These are phyloP conservation scores for Lachancea meyersii DNA, from an alignment of 805 yeast species.

Conservation along the genomic window DNA sequence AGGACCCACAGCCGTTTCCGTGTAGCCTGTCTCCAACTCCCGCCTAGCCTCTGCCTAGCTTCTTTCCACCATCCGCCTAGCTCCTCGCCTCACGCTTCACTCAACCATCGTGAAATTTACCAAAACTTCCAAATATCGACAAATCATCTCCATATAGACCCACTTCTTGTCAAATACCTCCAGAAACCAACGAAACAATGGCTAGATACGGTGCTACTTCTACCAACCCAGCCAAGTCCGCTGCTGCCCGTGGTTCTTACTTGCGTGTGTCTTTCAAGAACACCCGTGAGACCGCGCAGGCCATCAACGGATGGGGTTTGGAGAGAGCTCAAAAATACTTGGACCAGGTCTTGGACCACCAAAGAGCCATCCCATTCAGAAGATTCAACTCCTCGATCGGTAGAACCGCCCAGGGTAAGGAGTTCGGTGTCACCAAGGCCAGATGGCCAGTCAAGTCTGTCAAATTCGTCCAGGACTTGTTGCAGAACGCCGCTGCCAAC, in stretches of 20 bases:
- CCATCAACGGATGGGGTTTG: conserved; percentile 96
- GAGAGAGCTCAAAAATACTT: conserved; percentile 94
- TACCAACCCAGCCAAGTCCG: conserved; percentile 98
- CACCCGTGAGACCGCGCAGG: conserved; percentile 99
- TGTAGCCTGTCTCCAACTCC: too few relatives aligned
- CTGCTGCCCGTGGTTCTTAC: conserved; percentile 99
- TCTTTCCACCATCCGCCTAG: background rate
- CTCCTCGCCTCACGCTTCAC: background rate
- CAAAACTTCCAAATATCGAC: conserved; percentile 1
- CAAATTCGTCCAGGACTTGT: conserved; percentile 87
- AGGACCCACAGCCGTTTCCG: too few relatives aligned
- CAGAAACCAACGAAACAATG: conserved; percentile 45
- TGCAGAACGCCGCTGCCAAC: conserved; percentile 96
- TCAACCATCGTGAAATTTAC: conserved; percentile 3
- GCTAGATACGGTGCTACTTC: conserved; percentile 99
- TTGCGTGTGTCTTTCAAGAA: conserved; percentile 99
- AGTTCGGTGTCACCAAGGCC: conserved; percentile 99
- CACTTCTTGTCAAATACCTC: conserved; percentile 2
- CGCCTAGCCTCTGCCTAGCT: conserved; percentile 1
- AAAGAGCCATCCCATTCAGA: conserved; percentile 99
- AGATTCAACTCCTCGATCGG: conserved; percentile 94
- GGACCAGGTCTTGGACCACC: conserved; percentile 92
- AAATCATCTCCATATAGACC: background rate
- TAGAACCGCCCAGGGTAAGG: conserved; percentile 99
- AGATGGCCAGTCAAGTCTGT: conserved; percentile 99